Conservation (phyloP, 306 rosid genomes). For the Myrica gale region DNA sequence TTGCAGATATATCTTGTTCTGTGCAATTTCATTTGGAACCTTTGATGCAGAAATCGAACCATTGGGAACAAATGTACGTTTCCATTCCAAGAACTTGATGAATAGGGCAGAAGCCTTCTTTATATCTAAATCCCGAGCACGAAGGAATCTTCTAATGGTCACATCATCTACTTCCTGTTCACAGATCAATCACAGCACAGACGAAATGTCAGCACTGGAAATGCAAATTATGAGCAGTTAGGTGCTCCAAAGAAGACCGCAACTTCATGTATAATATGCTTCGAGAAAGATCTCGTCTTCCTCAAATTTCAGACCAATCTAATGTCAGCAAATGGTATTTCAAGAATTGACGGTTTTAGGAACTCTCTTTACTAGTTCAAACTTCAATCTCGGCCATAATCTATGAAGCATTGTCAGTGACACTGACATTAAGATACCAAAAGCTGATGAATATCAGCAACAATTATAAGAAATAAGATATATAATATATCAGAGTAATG, state of each 20-base stretch:
- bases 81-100: constrained; percentile 64
- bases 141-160: constrained; percentile 55
- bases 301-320: neutral
- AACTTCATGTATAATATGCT: neutral
- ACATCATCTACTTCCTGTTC: constrained; percentile 56
- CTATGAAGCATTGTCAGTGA: no score
- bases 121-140: constrained; percentile 53
- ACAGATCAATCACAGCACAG: neutral
- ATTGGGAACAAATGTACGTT: constrained; percentile 40
- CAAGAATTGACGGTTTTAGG: no score
- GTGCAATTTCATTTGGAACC: constrained; percentile 45
- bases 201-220: neutral
- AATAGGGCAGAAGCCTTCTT: constrained; percentile 51
- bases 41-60: constrained; percentile 45
- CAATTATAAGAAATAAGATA: no score
- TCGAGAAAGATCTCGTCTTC: neutral
- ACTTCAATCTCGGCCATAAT: no score
- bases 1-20: constrained; percentile 44
- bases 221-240: neutral
- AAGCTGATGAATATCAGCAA: neutral
- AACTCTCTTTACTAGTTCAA: no score
- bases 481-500: neutral
- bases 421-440: no score
- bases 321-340: no score
- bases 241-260: neutral